Base-by-base conservation (phyloP, 2,329 filamentous ascomycete species). In the Graphilbum ipis-grandicollis region DNA sequence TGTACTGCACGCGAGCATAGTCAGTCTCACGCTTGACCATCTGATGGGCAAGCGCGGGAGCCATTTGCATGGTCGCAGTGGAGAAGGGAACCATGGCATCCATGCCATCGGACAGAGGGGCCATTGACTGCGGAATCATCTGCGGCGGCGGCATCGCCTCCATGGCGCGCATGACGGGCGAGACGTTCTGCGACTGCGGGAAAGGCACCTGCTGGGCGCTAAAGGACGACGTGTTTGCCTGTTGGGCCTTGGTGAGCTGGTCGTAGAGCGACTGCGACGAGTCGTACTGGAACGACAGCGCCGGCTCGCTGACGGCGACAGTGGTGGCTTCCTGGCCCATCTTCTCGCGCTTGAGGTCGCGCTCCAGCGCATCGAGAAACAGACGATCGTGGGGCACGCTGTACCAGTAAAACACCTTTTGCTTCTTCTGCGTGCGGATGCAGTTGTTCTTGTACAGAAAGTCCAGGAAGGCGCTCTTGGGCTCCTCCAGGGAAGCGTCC, bases 401-500 rank as follows among this genome's bases (percentile, higher is more conserved):
- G 63, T 96, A 98, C 90, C 90, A 98, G 65, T 96, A 98, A 54
- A 98, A 98, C 46, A 98, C 90, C 68, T 98, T 98, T 56, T 98
- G 90, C 71, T 98, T 98, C 75, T 98, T 98, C 60, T 98, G 90
- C 28, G 90, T 98, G 49, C 90, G 79, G 50, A 98, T 98, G 70
- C 90, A 98, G 67, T 98, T 98, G 72, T 98, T 98, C 71, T 98
- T 98, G 75, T 98, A 98, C 32, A 98, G 69, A 57, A 96, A 98
- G 60, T 98, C 90, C 43, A 98, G 72, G 62, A 98, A 98, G 2
- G 82, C 79, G 62, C 88, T 96, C 70, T 98, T 98, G 39, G 90
- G 90, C 65, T 98, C 90, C 62, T 98, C 90, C 42, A 98, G 75
- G 31, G 90, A 94, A 34, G 90, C 90, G 65, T 98, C 90, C 50